phyloP scores from a whole-genome alignment of 169 alveolate genomes.

The Eimeria tenella region DNA sequence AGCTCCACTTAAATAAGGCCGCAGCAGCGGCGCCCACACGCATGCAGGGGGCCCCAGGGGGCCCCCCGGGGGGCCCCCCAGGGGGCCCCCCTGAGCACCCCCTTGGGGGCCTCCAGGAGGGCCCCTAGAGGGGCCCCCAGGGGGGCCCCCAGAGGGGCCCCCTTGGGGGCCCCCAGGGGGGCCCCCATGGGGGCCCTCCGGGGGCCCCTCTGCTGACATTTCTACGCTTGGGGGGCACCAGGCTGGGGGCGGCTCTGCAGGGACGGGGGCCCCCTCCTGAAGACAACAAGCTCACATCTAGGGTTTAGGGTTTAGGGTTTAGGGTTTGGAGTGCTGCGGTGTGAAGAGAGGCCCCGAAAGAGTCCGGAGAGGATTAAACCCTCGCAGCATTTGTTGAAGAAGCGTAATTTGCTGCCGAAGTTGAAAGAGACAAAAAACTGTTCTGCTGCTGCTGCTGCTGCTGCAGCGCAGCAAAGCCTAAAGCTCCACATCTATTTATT shows the following conservation, averaged over 20 bases:
- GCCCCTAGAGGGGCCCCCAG: neutral
- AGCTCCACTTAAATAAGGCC: conserved; percentile 47
- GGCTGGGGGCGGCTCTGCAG: neutral
- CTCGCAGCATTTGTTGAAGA: no score
- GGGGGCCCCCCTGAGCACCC: conserved; percentile 38
- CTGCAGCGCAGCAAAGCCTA: no score
- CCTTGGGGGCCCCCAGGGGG: conserved; percentile 1
- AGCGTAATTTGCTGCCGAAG: no score
- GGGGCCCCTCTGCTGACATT: neutral
- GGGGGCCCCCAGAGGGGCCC: conserved; percentile 2
- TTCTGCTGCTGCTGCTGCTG: no score
- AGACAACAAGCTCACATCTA: neutral
- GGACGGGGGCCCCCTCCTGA: neutral
- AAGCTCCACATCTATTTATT: no score
- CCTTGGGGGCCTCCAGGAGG: no score
- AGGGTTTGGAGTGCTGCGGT: no score
- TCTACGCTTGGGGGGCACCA: neutral
- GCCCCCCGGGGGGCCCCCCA: neutral
- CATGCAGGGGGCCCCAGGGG: neutral
- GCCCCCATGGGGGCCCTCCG: neutral
- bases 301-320: conserved; percentile 26
- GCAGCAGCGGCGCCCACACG: neutral
- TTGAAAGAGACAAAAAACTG: no score
- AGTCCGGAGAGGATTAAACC: no score
- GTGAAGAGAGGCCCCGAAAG: no score